Base-by-base conservation (phyloP, 441 rosid species). In the Macaranga tanarius region DNA sequence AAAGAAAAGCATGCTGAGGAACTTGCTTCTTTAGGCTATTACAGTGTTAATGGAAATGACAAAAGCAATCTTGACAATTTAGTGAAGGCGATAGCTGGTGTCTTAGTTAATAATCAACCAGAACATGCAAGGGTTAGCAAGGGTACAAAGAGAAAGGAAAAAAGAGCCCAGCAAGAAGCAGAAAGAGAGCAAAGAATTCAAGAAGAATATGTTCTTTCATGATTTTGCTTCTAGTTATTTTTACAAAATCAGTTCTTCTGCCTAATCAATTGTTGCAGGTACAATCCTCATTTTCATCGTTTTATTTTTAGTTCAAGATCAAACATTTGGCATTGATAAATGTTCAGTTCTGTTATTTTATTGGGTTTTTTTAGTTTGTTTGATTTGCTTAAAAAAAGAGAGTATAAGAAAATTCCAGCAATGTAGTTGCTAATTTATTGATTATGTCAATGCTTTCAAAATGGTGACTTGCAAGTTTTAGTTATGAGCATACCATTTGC, bases 71-170 rank as follows among this genome's bases (percentile, higher is more conserved):
- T 92, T 4, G 93, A 91, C 77, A 91, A 73, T 67, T 71, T 95
- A 77, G 95, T 92, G 75, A 91, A 88, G 84, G 97, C 97, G 65
- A 81, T 95, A 20, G 96, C 97, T 28, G 97, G 97, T 69, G 91
- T 92, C 67, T 84, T 95, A 28, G 90, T 89, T 65, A 68, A 84
- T 69, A 71, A 79, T 70, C 90, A 84, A 65, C n/a, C 79, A 57
- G 97, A 92, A 40, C 88, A 81, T 51, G 79, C 87, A 42, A 92
- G 79, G 82, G 82, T 86, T 1, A 91, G 93, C 84, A 92, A 92
- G 82, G 77, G 96, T 62, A 85, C 88, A 31, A 95, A 84, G 84
- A 85, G 91, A 52, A 84, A 96, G 1, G 97, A 83, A 79, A 95
- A 92, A 80, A 80, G 98, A 77, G 97, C 95, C 38, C 93, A 88